A percentile compares a stretch with the other conserved stretches of the same genome.
phyloP scores from a whole-genome alignment of 1,139 yeast genomes.

The Meyerozyma athensensis region DNA sequence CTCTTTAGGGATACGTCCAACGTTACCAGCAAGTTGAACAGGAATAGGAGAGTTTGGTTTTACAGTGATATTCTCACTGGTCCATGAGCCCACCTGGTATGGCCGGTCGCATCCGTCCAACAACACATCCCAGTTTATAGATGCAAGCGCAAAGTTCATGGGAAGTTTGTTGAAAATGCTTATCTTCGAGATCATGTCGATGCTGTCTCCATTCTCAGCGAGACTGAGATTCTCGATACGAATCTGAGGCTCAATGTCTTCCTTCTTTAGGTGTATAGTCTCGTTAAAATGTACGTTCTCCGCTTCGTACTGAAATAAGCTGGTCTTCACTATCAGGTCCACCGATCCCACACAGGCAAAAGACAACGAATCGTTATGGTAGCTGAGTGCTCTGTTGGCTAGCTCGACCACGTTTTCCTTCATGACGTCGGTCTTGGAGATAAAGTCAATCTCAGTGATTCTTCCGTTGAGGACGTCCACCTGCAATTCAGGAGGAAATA shows the following conservation, averaged over 20 bases:
- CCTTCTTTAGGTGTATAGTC: conserved; percentile 12
- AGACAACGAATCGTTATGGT: conserved; percentile 12
- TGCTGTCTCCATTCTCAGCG: conserved; percentile 5
- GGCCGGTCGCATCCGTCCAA: conserved; percentile 21
- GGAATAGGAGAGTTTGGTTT: conserved; percentile 14
- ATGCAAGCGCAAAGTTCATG: conserved; percentile 15
- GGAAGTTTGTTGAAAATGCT: conserved; percentile 15
- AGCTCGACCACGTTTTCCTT: conserved; percentile 19
- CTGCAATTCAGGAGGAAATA: conserved; percentile 22
- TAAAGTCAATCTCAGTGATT: conserved; percentile 23
- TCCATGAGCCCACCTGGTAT: conserved; percentile 23
- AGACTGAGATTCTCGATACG: conserved; percentile 10
- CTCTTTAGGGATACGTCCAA: conserved; percentile 16
- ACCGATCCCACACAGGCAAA: conserved; percentile 19
- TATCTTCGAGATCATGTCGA: conserved; percentile 8
- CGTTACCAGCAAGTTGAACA: conserved; percentile 14
- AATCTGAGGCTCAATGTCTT: conserved; percentile 14
- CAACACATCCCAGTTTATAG: conserved; percentile 25
- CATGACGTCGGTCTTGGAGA: conserved; percentile 18
- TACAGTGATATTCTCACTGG: conserved; percentile 14
- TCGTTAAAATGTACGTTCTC: conserved; percentile 17
- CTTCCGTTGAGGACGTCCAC: conserved; percentile 19
- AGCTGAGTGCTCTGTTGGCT: conserved; percentile 11
- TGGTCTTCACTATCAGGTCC: conserved; percentile 14
- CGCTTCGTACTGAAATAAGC: conserved; percentile 13